A percentile compares a stretch with the other conserved stretches of the same genome.
Evolutionary conservation across 2,329 filamentous ascomycete genomes (phyloP).

Genomic region (Fusarium neocosmosporiellum): DNA sequence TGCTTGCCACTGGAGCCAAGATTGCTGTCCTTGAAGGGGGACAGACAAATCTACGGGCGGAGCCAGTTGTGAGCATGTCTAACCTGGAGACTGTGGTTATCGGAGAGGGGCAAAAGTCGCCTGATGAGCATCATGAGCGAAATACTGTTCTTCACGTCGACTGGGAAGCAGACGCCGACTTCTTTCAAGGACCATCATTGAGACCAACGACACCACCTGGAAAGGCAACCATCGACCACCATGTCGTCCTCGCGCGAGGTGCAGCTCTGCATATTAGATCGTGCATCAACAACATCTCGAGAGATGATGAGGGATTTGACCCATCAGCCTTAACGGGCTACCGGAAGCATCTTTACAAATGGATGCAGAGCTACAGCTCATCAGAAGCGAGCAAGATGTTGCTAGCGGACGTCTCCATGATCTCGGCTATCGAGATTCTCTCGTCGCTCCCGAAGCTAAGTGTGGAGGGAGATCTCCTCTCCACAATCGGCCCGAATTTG

Average conservation of each 20-base stretch:
- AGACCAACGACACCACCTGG: background rate
- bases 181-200: background rate
- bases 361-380: background rate
- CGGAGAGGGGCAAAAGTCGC: background rate
- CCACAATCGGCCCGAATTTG: slow-evolving; percentile 17
- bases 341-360: background rate
- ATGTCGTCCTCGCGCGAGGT: background rate
- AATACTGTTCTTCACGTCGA: background rate
- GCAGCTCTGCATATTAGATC: background rate
- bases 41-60: background rate
- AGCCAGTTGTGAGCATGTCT: background rate
- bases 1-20: background rate
- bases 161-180: background rate
- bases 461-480: slow-evolving; percentile 14
- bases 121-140: background rate
- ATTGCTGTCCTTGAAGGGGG: background rate
- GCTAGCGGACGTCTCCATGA: slow-evolving; percentile 14
- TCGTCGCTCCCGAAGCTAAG: slow-evolving; percentile 15
- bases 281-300: background rate
- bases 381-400: slow-evolving; percentile 1
- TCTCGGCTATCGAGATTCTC: slow-evolving; percentile 18
- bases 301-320: background rate
- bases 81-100: background rate
- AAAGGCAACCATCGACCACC: background rate
- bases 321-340: background rate